Conservation (phyloP, 257 asterid species). For the Nicotiana otophora region DNA sequence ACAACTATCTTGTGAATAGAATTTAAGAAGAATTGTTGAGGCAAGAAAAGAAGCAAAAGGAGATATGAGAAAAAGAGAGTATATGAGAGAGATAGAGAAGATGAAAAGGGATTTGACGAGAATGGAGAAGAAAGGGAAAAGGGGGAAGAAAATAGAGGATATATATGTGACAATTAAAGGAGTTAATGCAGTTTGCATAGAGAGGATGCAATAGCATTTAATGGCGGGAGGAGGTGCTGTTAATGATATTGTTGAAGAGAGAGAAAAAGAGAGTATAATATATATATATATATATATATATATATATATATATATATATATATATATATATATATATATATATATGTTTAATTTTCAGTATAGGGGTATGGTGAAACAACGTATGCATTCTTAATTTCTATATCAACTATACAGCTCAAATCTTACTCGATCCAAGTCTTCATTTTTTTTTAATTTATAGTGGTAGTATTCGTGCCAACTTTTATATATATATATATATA, state of each 20-base stretch:
- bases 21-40: slow-evolving; percentile 46
- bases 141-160: background rate
- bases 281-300: too few relatives aligned
- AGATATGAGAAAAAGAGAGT: slow-evolving; percentile 3
- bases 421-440: too few relatives aligned
- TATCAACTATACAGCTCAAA: too few relatives aligned
- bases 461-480: accelerated
- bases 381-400: too few relatives aligned
- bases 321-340: too few relatives aligned
- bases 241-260: slow-evolving; percentile 47
- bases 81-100: background rate
- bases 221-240: slow-evolving; percentile 48
- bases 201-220: slow-evolving; percentile 73
- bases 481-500: too few relatives aligned
- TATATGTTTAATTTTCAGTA: too few relatives aligned
- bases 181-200: slow-evolving; percentile 70
- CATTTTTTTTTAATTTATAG: too few relatives aligned
- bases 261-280: background rate
- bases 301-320: too few relatives aligned
- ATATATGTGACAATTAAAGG: slow-evolving; percentile 26
- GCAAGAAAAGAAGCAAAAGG: slow-evolving; percentile 5
- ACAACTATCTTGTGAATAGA: slow-evolving; percentile 57
- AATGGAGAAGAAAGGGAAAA: slow-evolving; percentile 10
- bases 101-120: background rate
- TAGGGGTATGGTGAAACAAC: too few relatives aligned